A percentile compares a stretch with the other conserved stretches of the same genome.
Evolutionary conservation across 192 early-diverging fungal species (phyloP).

Genomic region (Coemansia sp.): DNA sequence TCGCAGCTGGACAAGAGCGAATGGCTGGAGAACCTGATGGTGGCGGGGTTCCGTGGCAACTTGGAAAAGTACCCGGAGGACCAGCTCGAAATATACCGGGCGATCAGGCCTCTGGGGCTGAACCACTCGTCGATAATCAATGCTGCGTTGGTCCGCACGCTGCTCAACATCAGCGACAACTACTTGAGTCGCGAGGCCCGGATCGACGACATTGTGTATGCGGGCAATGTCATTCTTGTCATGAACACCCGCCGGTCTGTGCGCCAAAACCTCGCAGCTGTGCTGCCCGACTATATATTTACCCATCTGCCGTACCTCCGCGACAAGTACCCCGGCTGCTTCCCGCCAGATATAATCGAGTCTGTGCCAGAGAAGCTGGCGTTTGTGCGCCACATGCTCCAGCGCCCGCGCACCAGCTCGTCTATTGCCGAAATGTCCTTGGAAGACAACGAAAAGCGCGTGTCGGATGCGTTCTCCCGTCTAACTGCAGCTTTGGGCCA

Average conservation of each 20-base stretch:
- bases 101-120: slow-evolving; percentile 59
- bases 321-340: slow-evolving; percentile 54
- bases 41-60: slow-evolving; percentile 57
- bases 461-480: no score
- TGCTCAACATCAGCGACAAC: slow-evolving; percentile 60
- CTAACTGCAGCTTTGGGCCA: no score
- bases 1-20: slow-evolving; percentile 22
- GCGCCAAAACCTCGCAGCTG: slow-evolving; percentile 43
- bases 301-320: slow-evolving; percentile 68
- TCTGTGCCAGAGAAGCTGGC: slow-evolving; percentile 14
- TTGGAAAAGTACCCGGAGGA: slow-evolving; percentile 66
- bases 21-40: slow-evolving; percentile 48
- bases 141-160: slow-evolving; percentile 44
- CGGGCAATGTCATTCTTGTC: slow-evolving; percentile 67
- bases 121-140: slow-evolving; percentile 48
- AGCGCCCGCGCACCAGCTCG: slow-evolving; percentile 10
- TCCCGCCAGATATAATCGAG: slow-evolving; percentile 18
- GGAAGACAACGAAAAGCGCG: neutral
- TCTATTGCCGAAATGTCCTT: slow-evolving; percentile 1
- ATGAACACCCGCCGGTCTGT: slow-evolving; percentile 63
- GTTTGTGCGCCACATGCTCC: slow-evolving; percentile 34
- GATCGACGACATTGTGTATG: slow-evolving; percentile 62
- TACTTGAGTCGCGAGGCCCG: slow-evolving; percentile 67
- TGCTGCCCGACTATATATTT: slow-evolving; percentile 69
- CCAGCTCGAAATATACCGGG: slow-evolving; percentile 59